Percentiles rank a stretch among this genome's conserved stretches.
phyloP scores from a whole-genome alignment of 1,139 yeast species.

The Pichia sp. region DNA sequence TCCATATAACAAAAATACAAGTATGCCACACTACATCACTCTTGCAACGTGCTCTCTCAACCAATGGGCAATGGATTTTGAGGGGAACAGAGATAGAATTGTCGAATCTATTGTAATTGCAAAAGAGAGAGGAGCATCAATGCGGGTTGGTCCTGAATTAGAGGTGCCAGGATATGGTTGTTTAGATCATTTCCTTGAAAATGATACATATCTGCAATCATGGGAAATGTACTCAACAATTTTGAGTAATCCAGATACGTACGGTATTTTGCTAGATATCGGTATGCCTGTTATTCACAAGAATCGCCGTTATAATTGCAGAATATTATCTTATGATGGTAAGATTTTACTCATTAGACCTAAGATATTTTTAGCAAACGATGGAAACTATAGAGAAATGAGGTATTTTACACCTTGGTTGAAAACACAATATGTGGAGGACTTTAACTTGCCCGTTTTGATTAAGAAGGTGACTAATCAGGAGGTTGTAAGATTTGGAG shows the following conservation, averaged over 20 bases:
- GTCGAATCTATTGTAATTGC: constrained; percentile 75
- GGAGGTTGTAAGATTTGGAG: constrained; percentile 75
- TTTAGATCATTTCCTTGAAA: constrained; percentile 89
- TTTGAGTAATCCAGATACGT: constrained; percentile 57
- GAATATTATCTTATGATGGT: constrained; percentile 76
- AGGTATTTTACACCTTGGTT: constrained; percentile 95
- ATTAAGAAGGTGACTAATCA: constrained; percentile 65
- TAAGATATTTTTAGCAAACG: constrained; percentile 87
- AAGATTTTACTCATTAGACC: constrained; percentile 83
- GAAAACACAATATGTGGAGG: constrained; percentile 69
- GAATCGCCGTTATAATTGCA: constrained; percentile 84
- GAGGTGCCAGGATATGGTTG: constrained; percentile 96
- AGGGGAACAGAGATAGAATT: constrained; percentile 91
- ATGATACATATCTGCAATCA: constrained; percentile 81
- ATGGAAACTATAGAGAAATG: constrained; percentile 97
- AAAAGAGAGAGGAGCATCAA: constrained; percentile 65
- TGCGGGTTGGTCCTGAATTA: constrained; percentile 95
- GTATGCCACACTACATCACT: constrained; percentile 57
- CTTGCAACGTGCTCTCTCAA: constrained; percentile 70
- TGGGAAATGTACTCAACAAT: constrained; percentile 93
- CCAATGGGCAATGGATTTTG: constrained; percentile 99
- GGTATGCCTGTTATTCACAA: constrained; percentile 94
- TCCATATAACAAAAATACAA: not conserved
- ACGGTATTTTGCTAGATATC: constrained; percentile 76
- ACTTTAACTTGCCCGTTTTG: constrained; percentile 62